These are phyloP conservation scores for Cladosporium sp. DNA, from an alignment of 2,329 filamentous ascomycete species.

Conservation along the genomic window DNA sequence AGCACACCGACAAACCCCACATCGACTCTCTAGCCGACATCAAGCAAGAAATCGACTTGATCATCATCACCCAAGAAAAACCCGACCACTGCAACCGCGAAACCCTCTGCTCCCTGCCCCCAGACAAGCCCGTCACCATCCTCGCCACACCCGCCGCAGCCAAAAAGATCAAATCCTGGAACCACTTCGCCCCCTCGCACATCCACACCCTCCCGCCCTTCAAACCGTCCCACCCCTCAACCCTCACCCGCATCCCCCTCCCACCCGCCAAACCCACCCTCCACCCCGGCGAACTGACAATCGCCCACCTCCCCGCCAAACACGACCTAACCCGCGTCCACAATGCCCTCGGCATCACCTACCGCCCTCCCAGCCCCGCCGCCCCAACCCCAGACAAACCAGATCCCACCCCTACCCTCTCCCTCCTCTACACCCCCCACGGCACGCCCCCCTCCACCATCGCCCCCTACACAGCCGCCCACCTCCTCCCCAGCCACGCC, in stretches of 20 bases:
- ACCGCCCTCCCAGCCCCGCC: conserved; percentile 43
- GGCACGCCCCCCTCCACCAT: conserved; percentile 52
- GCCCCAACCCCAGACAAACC: background rate
- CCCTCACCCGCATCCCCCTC: conserved; percentile 47
- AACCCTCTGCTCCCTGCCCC: conserved; percentile 59
- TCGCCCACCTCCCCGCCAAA: conserved; percentile 59
- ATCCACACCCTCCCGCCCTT: conserved; percentile 42
- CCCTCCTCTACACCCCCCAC: conserved; percentile 60
- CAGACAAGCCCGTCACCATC: conserved; percentile 53
- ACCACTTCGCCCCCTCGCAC: conserved; percentile 53
- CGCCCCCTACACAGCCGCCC: conserved; percentile 51
- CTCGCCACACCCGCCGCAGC: conserved; percentile 60
- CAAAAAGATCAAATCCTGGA: conserved; percentile 60
- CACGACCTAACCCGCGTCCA: conserved; percentile 56
- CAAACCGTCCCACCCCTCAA: conserved; percentile 31
- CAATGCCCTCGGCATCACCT: conserved; percentile 66
- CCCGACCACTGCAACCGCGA: conserved; percentile 66
- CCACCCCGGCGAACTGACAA: conserved; percentile 60
- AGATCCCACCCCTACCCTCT: conserved; percentile 40
- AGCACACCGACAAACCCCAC: conserved; percentile 50
- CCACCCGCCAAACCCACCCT: conserved; percentile 46
- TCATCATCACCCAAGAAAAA: conserved; percentile 56
- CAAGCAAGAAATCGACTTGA: conserved; percentile 47
- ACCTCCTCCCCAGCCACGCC: conserved; percentile 47
- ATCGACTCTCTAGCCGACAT: conserved; percentile 53